These are phyloP conservation scores for Parmelia sp. DNA, from an alignment of 495 filamentous ascomycete genomes.

Conservation along the genomic window DNA sequence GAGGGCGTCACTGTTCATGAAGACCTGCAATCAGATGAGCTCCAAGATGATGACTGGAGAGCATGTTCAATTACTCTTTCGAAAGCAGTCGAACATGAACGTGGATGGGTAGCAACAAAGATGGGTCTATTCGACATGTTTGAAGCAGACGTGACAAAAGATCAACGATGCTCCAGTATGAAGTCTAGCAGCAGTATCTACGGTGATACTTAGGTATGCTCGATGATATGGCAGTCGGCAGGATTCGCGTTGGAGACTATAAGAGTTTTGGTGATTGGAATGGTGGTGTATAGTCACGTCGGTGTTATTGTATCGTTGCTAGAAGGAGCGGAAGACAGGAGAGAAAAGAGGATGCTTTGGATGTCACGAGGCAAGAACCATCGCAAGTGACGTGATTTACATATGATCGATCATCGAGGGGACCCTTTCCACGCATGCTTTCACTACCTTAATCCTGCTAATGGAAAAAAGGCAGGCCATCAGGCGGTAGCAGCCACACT, in stretches of 20 bases:
- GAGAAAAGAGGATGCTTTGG: too few species aligned
- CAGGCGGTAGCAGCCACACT: too few species aligned
- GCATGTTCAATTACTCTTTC: slow-evolving; percentile 58
- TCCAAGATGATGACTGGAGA: neutral
- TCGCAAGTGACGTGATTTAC: too few species aligned
- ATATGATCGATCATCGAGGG: too few species aligned
- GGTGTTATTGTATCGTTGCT: too few species aligned
- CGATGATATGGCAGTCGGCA: neutral
- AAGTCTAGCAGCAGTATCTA: neutral
- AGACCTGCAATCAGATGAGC: slow-evolving; percentile 55
- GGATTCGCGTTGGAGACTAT: neutral
- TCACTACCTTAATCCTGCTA: too few species aligned
- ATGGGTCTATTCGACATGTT: slow-evolving; percentile 75
- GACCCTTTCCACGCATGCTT: too few species aligned
- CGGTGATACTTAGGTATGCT: neutral
- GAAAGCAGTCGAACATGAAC: slow-evolving; percentile 92
- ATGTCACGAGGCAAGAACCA: too few species aligned
- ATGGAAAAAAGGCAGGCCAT: too few species aligned
- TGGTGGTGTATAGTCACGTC: too few species aligned
- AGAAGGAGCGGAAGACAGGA: too few species aligned
- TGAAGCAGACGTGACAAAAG: neutral
- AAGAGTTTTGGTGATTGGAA: too few species aligned
- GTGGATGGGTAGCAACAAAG: slow-evolving; percentile 87
- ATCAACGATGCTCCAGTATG: neutral
- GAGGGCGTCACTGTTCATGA: slow-evolving; percentile 82